A percentile compares a stretch with the other conserved stretches of the same genome.
phyloP scores from a whole-genome alignment of 805 yeast species.

The Yarrowia sp. region DNA sequence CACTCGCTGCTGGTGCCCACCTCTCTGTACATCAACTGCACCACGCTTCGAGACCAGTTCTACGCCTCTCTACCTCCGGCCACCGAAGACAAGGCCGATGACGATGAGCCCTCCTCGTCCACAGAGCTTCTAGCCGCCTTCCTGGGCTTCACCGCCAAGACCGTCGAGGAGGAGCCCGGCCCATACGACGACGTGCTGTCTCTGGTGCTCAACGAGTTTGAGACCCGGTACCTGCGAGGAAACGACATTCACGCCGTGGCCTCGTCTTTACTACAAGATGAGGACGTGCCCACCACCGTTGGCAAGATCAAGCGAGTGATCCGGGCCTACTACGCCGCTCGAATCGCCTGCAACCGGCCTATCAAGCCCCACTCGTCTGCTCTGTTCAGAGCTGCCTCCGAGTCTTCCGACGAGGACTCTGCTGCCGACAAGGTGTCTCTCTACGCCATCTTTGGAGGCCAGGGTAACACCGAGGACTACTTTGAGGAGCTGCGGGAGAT shows the following conservation, averaged over 20 bases:
- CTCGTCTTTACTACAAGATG: constrained; percentile 59
- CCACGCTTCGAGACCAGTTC: constrained; percentile 89
- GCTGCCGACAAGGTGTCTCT: constrained; percentile 56
- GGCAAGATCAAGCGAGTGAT: constrained; percentile 76
- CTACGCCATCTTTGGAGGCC: constrained; percentile 96
- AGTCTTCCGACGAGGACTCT: constrained; percentile 49
- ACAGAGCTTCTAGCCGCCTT: constrained; percentile 86
- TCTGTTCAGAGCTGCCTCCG: constrained; percentile 67
- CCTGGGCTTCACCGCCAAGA: constrained; percentile 61
- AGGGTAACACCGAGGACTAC: constrained; percentile 97
- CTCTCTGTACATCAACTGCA: constrained; percentile 74
- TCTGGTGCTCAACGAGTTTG: constrained; percentile 80
- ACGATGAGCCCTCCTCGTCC: constrained; percentile 85
- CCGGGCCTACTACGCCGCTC: constrained; percentile 75
- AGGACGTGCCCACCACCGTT: constrained; percentile 58
- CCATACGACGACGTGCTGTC: constrained; percentile 74
- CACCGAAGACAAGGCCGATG: constrained; percentile 84
- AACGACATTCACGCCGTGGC: constrained; percentile 90
- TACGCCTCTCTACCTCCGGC: constrained; percentile 71
- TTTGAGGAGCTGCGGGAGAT: constrained; percentile 93
- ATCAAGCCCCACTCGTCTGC: constrained; percentile 61
- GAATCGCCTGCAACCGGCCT: constrained; percentile 58
- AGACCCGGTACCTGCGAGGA: constrained; percentile 74
- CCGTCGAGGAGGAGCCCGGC: constrained; percentile 53
- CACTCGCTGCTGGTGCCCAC: constrained; percentile 88